A percentile compares a stretch with the other conserved stretches of the same genome.
Evolutionary conservation across 2,329 filamentous ascomycete species (phyloP).

Genomic region (Claviceps digitariae): DNA sequence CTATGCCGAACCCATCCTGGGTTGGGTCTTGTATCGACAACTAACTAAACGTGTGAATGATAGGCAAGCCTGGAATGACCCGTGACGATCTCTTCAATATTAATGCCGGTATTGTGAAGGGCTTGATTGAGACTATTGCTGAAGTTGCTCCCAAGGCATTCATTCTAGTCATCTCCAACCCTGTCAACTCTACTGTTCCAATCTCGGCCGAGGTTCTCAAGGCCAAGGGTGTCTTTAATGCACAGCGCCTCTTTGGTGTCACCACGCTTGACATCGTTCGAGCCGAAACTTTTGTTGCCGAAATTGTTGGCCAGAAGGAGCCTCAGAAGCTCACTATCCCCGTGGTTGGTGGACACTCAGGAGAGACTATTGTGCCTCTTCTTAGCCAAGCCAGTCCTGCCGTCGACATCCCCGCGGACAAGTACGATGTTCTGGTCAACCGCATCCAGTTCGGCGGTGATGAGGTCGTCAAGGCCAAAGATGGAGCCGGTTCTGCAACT

Average conservation of each 20-base stretch:
- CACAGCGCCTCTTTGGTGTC: conserved; percentile 93
- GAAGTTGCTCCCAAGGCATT: conserved; percentile 85
- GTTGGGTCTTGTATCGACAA: background rate
- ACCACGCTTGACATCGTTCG: conserved; percentile 97
- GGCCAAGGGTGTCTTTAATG: conserved; percentile 81
- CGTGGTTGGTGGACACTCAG: conserved; percentile 93
- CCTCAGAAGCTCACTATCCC: conserved; percentile 75
- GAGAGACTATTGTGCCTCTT: conserved; percentile 93
- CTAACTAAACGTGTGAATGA: conserved; percentile 3
- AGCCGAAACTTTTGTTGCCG: conserved; percentile 89
- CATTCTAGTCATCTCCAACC: conserved; percentile 96
- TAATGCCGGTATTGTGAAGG: conserved; percentile 96
- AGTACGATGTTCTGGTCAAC: conserved; percentile 81
- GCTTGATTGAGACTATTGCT: conserved; percentile 76
- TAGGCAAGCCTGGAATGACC: conserved; percentile 98
- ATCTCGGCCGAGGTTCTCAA: conserved; percentile 97
- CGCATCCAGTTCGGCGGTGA: conserved; percentile 98
- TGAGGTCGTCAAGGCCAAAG: conserved; percentile 91
- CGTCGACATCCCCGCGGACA: conserved; percentile 72
- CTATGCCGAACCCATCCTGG: background rate
- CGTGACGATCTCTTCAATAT: conserved; percentile 99
- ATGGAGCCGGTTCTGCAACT: conserved; percentile 78
- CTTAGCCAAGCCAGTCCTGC: conserved; percentile 81
- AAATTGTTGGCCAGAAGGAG: conserved; percentile 69
- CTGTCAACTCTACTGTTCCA: conserved; percentile 96